Percentiles rank a stretch among this genome's conserved stretches.
These are phyloP conservation scores for Debaryomyces udenii DNA, from an alignment of 1,139 yeast species.

Conservation along the genomic window DNA sequence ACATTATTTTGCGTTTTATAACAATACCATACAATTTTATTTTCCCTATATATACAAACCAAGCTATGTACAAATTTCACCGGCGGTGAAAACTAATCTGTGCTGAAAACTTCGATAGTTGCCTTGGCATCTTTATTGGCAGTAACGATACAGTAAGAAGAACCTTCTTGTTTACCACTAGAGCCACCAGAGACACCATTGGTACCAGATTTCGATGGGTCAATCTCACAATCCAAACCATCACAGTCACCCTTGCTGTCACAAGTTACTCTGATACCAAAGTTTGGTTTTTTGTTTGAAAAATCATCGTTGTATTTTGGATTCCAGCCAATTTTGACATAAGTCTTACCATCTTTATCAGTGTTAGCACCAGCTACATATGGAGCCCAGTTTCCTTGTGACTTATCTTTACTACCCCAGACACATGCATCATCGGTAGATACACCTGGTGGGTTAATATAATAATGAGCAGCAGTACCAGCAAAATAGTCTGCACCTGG, in stretches of 20 bases:
- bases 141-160: constrained; percentile 80
- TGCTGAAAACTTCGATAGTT: constrained; percentile 68
- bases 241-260: constrained; percentile 66
- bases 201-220: constrained; percentile 63
- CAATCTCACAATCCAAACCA: constrained; percentile 79
- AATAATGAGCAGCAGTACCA: constrained; percentile 83
- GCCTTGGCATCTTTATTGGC: constrained; percentile 68
- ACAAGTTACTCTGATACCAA: constrained; percentile 76
- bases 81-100: constrained; percentile 14
- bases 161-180: constrained; percentile 62
- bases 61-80: constrained; percentile 5
- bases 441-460: constrained; percentile 85
- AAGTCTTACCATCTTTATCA: constrained; percentile 69
- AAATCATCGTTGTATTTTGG: constrained; percentile 76
- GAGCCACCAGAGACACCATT: constrained; percentile 53
- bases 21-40: constrained; percentile 5
- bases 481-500: constrained; percentile 80
- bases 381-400: constrained; percentile 90
- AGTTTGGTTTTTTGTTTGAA: constrained; percentile 57
- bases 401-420: constrained; percentile 73
- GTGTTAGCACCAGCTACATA: constrained; percentile 89
- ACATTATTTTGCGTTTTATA: not conserved
- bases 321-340: constrained; percentile 86
- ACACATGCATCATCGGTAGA: constrained; percentile 75
- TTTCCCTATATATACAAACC: constrained; percentile 7